These are phyloP conservation scores for Coniophora puteana DNA, from an alignment of 1,284 basidiomycete species.

Conservation along the genomic window DNA sequence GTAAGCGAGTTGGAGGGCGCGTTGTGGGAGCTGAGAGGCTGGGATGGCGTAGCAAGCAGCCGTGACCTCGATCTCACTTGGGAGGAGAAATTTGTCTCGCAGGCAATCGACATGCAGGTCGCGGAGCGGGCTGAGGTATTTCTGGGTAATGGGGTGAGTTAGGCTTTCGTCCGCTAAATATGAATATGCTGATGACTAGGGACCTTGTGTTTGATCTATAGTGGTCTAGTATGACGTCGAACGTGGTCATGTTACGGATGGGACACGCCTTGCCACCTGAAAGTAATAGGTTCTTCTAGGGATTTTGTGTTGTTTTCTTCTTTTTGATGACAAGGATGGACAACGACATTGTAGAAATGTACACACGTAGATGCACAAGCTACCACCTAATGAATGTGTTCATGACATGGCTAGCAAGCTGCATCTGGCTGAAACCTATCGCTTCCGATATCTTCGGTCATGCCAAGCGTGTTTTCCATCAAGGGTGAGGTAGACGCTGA, in stretches of 20 bases:
- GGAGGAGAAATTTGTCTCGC: conserved; percentile 36
- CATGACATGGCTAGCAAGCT: too few species aligned
- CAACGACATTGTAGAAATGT: too few species aligned
- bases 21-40: conserved; percentile 20
- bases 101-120: conserved; percentile 42
- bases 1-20: conserved; percentile 40
- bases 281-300: conserved; percentile 29
- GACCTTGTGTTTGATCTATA: conserved; percentile 20
- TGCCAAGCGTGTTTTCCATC: too few species aligned
- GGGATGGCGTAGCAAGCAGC: conserved; percentile 23
- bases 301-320: too few species aligned
- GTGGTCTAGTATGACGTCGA: conserved; percentile 58
- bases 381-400: too few species aligned
- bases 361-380: too few species aligned
- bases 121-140: conserved; percentile 40
- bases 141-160: conserved; percentile 37
- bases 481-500: too few species aligned
- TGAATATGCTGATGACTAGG: background rate
- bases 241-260: conserved; percentile 49
- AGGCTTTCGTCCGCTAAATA: background rate
- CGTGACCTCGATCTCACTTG: conserved; percentile 32
- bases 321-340: too few species aligned
- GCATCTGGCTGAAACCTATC: too few species aligned
- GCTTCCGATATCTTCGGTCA: too few species aligned
- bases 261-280: conserved; percentile 12